Percentiles rank a stretch among this genome's conserved stretches.
These are phyloP conservation scores for Syzygium syzygioides DNA, from an alignment of 441 rosid genomes.

Conservation along the genomic window DNA sequence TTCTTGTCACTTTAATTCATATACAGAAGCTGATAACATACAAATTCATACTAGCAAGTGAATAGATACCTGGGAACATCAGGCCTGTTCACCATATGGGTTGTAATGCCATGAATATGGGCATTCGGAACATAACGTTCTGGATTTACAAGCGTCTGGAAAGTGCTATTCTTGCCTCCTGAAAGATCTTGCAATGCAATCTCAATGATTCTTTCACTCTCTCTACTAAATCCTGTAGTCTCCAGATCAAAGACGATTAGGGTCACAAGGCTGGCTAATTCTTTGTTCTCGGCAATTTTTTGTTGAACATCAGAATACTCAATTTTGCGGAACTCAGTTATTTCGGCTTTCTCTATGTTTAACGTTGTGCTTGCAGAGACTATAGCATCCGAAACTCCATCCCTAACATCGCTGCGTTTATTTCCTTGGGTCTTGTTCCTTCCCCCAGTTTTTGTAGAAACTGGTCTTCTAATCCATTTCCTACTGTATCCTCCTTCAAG, in stretches of 20 bases:
- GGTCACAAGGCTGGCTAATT: constrained; percentile 48
- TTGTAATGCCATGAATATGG: constrained; percentile 55
- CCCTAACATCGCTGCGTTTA: constrained; percentile 24
- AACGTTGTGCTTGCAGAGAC: constrained; percentile 33
- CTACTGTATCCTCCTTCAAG: constrained; percentile 49
- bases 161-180: constrained; percentile 85
- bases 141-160: constrained; percentile 78
- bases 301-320: constrained; percentile 38
- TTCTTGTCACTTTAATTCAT: neutral
- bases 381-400: constrained; percentile 34
- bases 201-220: constrained; percentile 57
- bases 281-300: constrained; percentile 40
- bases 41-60: neutral
- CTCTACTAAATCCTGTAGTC: constrained; percentile 67
- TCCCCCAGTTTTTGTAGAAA: constrained; percentile 39
- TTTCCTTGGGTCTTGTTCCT: constrained; percentile 23
- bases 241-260: constrained; percentile 63
- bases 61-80: constrained; percentile 72
- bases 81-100: constrained; percentile 59
- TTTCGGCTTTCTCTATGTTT: constrained; percentile 26
- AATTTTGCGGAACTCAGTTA: constrained; percentile 25
- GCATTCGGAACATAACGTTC: constrained; percentile 45
- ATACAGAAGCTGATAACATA: neutral
- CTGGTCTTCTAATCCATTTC: constrained; percentile 51
- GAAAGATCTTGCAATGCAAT: constrained; percentile 73